phyloP scores from a whole-genome alignment of 139 green algal genomes.

The Auxenochlorella protothecoides region DNA sequence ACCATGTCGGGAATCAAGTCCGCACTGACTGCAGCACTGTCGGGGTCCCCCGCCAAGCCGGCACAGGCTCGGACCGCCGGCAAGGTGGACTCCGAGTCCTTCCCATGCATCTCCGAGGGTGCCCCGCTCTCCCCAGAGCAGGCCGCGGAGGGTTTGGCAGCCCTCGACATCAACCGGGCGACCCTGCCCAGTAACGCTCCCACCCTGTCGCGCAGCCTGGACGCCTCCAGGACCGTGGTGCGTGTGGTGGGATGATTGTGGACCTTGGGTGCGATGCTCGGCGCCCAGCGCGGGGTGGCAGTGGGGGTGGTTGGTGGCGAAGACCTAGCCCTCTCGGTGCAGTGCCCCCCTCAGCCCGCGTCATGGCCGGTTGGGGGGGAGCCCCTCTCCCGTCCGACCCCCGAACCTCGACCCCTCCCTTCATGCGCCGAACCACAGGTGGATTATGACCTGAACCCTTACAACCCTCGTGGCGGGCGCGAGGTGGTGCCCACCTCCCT shows the following conservation, averaged over 20 bases:
- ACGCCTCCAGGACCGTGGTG: not conserved
- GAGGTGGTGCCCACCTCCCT: slow-evolving; percentile 39
- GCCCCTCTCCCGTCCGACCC: too few species aligned
- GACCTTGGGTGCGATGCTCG: too few species aligned
- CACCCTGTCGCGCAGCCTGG: not conserved
- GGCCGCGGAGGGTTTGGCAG: not conserved
- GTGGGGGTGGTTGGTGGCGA: too few species aligned
- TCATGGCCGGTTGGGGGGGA: not conserved
- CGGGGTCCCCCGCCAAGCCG: too few species aligned
- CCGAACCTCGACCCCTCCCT: too few species aligned
- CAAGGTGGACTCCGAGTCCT: slow-evolving; percentile 2
- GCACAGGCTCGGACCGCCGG: too few species aligned
- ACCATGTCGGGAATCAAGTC: too few species aligned
- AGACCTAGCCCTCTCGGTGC: too few species aligned
- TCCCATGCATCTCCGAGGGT: slow-evolving; percentile 8
- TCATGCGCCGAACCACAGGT: slow-evolving; percentile 24
- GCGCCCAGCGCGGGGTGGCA: too few species aligned
- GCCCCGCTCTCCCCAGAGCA: not conserved
- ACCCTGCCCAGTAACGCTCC: not conserved
- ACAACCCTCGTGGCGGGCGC: slow-evolving; percentile 43
- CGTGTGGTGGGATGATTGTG: not conserved
- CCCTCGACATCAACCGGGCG: not conserved
- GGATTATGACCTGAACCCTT: slow-evolving; percentile 65
- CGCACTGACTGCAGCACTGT: too few species aligned
- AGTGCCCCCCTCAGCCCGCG: not conserved